Conservation (phyloP, 345 rosid genomes). For the Populus ilicifolia region DNA sequence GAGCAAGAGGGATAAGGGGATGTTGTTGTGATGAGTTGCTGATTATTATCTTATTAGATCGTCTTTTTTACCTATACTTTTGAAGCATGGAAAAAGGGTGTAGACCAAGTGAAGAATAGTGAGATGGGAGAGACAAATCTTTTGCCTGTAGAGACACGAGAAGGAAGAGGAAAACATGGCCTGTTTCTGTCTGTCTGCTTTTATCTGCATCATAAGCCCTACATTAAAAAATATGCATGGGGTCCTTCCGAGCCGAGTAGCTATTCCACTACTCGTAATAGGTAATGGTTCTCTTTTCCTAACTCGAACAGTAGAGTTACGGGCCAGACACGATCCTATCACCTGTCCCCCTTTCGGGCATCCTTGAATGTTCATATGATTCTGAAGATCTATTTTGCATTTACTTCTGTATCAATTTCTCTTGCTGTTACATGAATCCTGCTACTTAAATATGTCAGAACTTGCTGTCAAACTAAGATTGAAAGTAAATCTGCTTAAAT, state of each 20-base stretch:
- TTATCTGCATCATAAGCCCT: constrained; percentile 22
- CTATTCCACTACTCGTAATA: neutral
- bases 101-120: constrained; percentile 2
- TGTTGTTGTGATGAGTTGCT: neutral
- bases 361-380: neutral
- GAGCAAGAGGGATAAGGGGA: neutral
- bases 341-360: neutral
- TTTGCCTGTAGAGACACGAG: constrained; percentile 24
- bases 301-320: neutral
- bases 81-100: neutral
- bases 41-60: constrained; percentile 11
- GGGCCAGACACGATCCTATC: neutral
- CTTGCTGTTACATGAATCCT: neutral
- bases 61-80: constrained; percentile 13
- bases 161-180: constrained; percentile 22
- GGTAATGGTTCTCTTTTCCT: neutral
- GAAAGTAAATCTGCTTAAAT: neutral
- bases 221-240: constrained; percentile 9
- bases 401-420: neutral
- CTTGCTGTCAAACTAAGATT: neutral
- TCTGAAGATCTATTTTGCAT: neutral
- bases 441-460: neutral
- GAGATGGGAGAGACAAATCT: constrained; percentile 18
- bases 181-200: constrained; percentile 36
- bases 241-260: neutral